Evolutionary conservation across 148 eudicot species (phyloP).

Genomic region (Cornus florida): DNA sequence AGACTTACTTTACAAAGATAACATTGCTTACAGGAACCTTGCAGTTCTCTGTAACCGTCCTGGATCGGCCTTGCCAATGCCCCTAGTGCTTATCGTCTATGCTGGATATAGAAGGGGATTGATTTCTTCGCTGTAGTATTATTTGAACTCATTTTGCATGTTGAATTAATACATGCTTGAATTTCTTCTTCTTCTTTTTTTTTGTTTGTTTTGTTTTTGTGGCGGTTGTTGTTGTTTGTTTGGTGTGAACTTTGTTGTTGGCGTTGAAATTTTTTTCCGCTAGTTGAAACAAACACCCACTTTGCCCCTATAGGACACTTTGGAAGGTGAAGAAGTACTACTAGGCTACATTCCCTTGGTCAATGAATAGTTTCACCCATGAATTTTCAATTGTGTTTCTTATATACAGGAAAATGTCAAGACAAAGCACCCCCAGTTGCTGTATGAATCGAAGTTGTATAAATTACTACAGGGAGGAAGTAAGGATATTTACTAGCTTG

Average conservation of each 20-base stretch:
- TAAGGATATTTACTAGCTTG: constrained; percentile 29
- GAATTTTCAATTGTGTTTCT: background rate
- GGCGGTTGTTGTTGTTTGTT: too few relatives aligned
- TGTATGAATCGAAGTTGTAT: constrained; percentile 75
- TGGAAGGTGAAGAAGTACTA: too few relatives aligned
- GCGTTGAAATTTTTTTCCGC: background rate
- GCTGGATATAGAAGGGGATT: background rate
- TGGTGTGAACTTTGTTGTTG: background rate
- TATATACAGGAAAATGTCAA: constrained; percentile 63
- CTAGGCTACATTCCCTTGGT: too few relatives aligned
- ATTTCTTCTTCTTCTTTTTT: background rate
- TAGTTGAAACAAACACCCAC: too few relatives aligned
- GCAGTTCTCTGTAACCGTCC: too few relatives aligned
- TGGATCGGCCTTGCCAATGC: too few relatives aligned
- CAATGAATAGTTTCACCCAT: background rate
- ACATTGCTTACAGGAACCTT: too few relatives aligned
- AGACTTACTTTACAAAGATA: too few relatives aligned
- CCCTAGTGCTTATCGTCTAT: background rate
- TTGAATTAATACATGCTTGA: background rate
- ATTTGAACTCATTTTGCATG: background rate
- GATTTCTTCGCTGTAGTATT: background rate
- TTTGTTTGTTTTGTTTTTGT: too few relatives aligned
- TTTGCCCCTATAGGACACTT: too few relatives aligned
- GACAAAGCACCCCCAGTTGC: constrained; percentile 72
- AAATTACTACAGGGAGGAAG: constrained; percentile 83